Conservation (phyloP, 1,139 yeast species). For the Debaryomyces singareniensis region DNA sequence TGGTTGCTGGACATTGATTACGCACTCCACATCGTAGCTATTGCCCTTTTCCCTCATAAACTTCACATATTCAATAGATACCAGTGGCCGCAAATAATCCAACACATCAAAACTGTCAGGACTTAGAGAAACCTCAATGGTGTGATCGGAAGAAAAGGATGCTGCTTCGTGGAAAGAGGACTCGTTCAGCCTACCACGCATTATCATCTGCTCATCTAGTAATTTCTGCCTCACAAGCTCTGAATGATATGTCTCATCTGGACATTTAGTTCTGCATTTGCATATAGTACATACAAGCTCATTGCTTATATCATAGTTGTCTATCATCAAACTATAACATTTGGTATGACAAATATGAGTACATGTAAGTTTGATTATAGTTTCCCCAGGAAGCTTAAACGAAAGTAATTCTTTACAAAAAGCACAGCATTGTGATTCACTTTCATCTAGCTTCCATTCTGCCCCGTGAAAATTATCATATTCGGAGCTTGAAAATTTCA, state of each 20-base stretch:
- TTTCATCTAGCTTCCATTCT: too few relatives aligned
- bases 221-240: neutral
- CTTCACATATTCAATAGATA: slow-evolving; percentile 6
- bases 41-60: slow-evolving; percentile 7
- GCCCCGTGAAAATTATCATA: too few relatives aligned
- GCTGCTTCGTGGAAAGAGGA: neutral
- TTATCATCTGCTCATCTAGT: neutral
- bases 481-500: too few relatives aligned
- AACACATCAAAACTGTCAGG: neutral
- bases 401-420: slow-evolving; percentile 22
- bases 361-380: slow-evolving; percentile 20
- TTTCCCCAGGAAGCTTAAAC: slow-evolving; percentile 14
- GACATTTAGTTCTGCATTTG: slow-evolving; percentile 3
- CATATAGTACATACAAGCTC: slow-evolving; percentile 4
- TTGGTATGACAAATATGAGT: slow-evolving; percentile 24
- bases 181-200: too few relatives aligned
- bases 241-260: slow-evolving; percentile 3
- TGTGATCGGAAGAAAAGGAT: neutral
- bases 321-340: slow-evolving; percentile 15
- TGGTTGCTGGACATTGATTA: slow-evolving; percentile 23
- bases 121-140: neutral
- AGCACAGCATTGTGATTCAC: slow-evolving; percentile 14
- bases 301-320: slow-evolving; percentile 2
- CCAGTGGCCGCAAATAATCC: slow-evolving; percentile 3
- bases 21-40: slow-evolving; percentile 14